Conservation (phyloP, 345 rosid species). For the Salix caprea region DNA sequence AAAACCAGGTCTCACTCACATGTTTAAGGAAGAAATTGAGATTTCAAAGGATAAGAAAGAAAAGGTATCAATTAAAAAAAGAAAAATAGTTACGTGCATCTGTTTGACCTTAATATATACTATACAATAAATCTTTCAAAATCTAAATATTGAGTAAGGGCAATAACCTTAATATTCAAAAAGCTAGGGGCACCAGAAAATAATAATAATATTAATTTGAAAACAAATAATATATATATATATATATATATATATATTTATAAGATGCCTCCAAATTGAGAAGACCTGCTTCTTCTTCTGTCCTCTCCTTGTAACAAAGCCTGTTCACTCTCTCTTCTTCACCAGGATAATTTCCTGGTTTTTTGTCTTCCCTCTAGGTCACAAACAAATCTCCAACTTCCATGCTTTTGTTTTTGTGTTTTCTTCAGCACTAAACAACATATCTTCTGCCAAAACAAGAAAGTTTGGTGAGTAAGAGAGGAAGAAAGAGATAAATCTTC, state of each 20-base stretch:
- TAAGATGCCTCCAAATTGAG: conserved; percentile 10
- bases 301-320: conserved; percentile 1
- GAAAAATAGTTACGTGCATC: background rate
- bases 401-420: background rate
- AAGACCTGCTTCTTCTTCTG: conserved; percentile 11
- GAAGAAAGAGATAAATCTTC: conserved; percentile 15
- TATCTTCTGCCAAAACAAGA: conserved; percentile 8
- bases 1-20: too few species aligned
- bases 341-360: conserved; percentile 35
- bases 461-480: conserved; percentile 18
- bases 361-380: conserved; percentile 31
- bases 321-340: background rate
- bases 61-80: background rate
- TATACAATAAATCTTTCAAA: background rate
- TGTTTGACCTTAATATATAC: background rate
- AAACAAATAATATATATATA: background rate
- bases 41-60: too few species aligned
- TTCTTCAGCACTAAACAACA: background rate
- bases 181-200: conserved; percentile 8
- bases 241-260: background rate
- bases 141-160: conserved; percentile 4
- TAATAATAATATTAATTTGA: background rate
- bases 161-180: conserved; percentile 6
- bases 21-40: too few species aligned
- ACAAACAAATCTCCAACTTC: conserved; percentile 20